phyloP scores from a whole-genome alignment of 2,329 filamentous ascomycete species.

The Venturia oleaginea region DNA sequence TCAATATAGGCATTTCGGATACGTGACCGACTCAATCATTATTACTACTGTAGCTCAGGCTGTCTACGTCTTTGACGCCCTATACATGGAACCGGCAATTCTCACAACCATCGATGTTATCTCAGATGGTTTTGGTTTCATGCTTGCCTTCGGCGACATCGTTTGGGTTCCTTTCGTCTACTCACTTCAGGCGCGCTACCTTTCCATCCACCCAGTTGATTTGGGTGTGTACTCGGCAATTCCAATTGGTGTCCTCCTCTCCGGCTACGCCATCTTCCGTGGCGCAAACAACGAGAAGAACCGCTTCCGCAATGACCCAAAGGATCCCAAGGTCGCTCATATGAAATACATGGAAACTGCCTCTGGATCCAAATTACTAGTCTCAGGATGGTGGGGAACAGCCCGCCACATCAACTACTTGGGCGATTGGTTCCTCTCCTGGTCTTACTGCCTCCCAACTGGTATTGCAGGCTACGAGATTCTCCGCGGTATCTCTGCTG shows the following conservation, averaged over 20 bases:
- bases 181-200: conserved; percentile 73
- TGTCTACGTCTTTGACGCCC: conserved; percentile 74
- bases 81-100: conserved; percentile 81
- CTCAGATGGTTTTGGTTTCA: conserved; percentile 87
- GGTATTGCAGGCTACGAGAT: conserved; percentile 64
- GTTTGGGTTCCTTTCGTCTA: conserved; percentile 92
- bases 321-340: conserved; percentile 68
- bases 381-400: conserved; percentile 86
- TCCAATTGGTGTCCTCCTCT: conserved; percentile 52
- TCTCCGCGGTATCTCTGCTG: conserved; percentile 29
- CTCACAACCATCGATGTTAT: conserved; percentile 93
- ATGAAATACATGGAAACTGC: conserved; percentile 81
- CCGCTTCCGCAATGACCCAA: conserved; percentile 77
- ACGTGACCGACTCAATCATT: conserved; percentile 75
- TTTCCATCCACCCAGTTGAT: conserved; percentile 71
- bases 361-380: conserved; percentile 69
- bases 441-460: conserved; percentile 83
- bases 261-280: conserved; percentile 88
- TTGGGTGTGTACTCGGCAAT: conserved; percentile 60
- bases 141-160: conserved; percentile 87
- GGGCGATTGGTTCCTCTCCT: conserved; percentile 89
- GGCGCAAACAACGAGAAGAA: conserved; percentile 94
- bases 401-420: conserved; percentile 94
- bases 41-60: conserved; percentile 69
- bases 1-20: conserved; percentile 79